Conservation (phyloP, 169 alveolate genomes). For the Cryptosporidium sp. region DNA sequence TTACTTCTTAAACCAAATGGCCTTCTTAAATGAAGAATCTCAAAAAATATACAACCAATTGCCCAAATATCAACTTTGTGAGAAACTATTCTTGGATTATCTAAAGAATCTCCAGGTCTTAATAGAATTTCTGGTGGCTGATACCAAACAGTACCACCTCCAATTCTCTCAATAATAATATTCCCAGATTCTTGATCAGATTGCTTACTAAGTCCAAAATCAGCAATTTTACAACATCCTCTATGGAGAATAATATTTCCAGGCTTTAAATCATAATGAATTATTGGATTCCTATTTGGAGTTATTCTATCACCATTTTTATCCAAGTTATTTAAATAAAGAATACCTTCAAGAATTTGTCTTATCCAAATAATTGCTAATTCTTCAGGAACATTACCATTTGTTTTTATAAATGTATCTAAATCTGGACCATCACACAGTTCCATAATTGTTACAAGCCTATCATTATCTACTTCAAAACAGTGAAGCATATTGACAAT, state of each 20-base stretch:
- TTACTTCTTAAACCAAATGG: slow-evolving; percentile 78
- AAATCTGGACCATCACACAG: slow-evolving; percentile 89
- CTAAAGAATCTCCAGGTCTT: slow-evolving; percentile 80
- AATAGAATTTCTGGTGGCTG: slow-evolving; percentile 92
- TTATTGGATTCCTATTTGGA: slow-evolving; percentile 44
- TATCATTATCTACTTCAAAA: slow-evolving; percentile 86
- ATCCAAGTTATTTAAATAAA: slow-evolving; percentile 44
- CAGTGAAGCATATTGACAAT: slow-evolving; percentile 92
- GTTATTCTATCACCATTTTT: slow-evolving; percentile 35
- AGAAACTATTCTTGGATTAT: slow-evolving; percentile 71
- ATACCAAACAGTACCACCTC: slow-evolving; percentile 93
- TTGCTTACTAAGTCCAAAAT: slow-evolving; percentile 88
- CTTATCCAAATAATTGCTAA: slow-evolving; percentile 89
- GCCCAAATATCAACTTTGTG: slow-evolving; percentile 91
- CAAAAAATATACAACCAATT: slow-evolving; percentile 90
- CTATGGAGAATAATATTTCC: slow-evolving; percentile 89
- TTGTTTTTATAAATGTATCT: slow-evolving; percentile 87
- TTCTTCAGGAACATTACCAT: slow-evolving; percentile 89
- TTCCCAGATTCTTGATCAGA: slow-evolving; percentile 30
- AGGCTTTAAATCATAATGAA: slow-evolving; percentile 87
- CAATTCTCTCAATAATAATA: slow-evolving; percentile 84
- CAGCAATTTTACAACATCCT: slow-evolving; percentile 90
- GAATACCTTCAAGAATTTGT: slow-evolving; percentile 84
- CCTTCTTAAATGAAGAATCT: slow-evolving; percentile 86
- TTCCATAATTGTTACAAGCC: slow-evolving; percentile 87